Evolutionary conservation across 768 basidiomycete genomes (phyloP), one percentile per base, ranked within the genome.

Genomic region (Pleurotus citrinopileatus): DNA sequence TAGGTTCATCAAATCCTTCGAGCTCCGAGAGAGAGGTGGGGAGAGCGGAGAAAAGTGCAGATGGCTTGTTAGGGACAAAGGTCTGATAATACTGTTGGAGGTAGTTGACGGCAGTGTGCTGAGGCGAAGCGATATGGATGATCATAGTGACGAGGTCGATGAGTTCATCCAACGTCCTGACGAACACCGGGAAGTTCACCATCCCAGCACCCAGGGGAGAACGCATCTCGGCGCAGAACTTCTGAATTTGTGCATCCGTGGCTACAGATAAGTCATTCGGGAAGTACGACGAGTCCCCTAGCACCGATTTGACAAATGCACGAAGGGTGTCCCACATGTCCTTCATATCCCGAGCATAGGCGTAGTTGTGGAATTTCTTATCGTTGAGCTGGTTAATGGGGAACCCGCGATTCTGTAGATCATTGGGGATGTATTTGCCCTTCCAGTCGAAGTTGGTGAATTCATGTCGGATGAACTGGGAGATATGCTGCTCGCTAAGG

Each of bases 21-120:
- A 68, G 60, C n/a, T 63, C 44, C 15, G 34, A 19, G 32, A 67
- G 37, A 9, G 59, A 51, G n/a, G 44, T 44, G 3, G 67, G 67
- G 36, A 65, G 58, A 1, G 59, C 62, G 15, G 52, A 20, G 53
- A 57, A 63, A 15, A 69, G 60, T 8, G 67, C 56, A 2, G 64
- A 59, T 7, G 67, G 67, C 42, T 63, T 66, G 58, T 69, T 69
- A 12, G 65, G 65, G 34, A 69, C 60, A 26, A 67, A 69, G 12
- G 65, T 62, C 57, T 62, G 64, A 58, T 69, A 69, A 52, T 67
- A 69, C 51, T 69, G 67, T 54, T 69, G 67, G 20, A 69, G 61
- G 52, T 67, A 69, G 47, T 69, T 69, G 48, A 69, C 64, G 1
- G 67, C 67, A 27, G 67, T 69, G 52, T 69, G 67, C 57, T 69